These are phyloP conservation scores for Phylloporus arenicola DNA, from an alignment of 768 basidiomycete genomes.

Conservation along the genomic window DNA sequence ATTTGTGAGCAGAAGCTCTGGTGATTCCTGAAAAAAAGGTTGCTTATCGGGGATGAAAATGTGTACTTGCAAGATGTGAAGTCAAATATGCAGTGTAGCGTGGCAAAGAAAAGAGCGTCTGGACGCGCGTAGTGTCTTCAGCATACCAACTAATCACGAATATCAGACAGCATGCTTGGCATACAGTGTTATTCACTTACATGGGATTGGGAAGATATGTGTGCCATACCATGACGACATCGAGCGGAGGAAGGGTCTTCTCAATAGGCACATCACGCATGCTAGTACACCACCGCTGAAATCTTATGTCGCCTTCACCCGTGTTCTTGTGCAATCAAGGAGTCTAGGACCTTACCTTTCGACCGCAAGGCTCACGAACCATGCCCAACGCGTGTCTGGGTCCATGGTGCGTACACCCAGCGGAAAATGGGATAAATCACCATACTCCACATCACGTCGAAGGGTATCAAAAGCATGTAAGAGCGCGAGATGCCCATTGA, in stretches of 20 bases:
- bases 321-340: too few species aligned
- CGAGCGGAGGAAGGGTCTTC: slow-evolving; percentile 29
- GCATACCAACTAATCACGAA: slow-evolving; percentile 20
- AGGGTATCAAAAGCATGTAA: slow-evolving; percentile 27
- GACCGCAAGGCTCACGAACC: slow-evolving; percentile 35
- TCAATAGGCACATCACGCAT: not conserved
- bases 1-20: not conserved
- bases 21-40: not conserved
- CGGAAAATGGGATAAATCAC: slow-evolving; percentile 10
- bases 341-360: slow-evolving; percentile 23
- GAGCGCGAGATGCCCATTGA: slow-evolving; percentile 27
- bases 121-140: slow-evolving; percentile 11
- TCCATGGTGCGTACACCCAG: slow-evolving; percentile 9
- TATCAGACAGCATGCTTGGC: not conserved
- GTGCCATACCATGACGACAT: slow-evolving; percentile 40
- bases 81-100: slow-evolving; percentile 10
- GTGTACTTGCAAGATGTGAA: slow-evolving; percentile 6
- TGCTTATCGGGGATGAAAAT: too few species aligned
- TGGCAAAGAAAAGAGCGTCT: slow-evolving; percentile 2
- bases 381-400: slow-evolving; percentile 31
- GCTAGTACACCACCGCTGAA: slow-evolving; percentile 29
- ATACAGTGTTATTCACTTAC: slow-evolving; percentile 7
- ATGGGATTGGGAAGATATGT: slow-evolving; percentile 36
- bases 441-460: slow-evolving; percentile 16
- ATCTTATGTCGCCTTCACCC: slow-evolving; percentile 15